phyloP scores from a whole-genome alignment of 129 eudicot species.

The Cynara cardunculus region DNA sequence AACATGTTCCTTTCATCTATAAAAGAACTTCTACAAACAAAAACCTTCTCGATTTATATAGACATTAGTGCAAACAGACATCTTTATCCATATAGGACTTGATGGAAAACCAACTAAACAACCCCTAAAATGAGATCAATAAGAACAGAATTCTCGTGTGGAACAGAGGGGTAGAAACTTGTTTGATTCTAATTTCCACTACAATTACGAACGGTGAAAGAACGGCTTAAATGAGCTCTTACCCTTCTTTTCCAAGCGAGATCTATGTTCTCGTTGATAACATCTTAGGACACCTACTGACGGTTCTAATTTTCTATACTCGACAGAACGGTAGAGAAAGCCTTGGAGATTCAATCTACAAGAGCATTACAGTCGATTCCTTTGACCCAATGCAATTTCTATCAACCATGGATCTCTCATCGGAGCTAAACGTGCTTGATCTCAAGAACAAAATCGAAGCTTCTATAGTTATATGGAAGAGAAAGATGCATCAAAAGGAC shows the following conservation, averaged over 20 bases:
- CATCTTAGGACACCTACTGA: not conserved
- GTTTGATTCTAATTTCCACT: not conserved
- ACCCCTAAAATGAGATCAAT: not conserved
- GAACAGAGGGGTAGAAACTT: not conserved
- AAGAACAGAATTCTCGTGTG: not conserved
- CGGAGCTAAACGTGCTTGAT: conserved; percentile 68
- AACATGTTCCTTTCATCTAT: too few species aligned
- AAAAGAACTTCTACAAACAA: too few species aligned
- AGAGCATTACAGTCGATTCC: conserved; percentile 64
- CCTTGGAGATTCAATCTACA: conserved; percentile 72
- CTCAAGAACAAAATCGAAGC: conserved; percentile 90
- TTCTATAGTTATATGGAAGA: conserved; percentile 78
- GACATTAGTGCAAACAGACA: too few species aligned
- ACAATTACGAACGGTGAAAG: not conserved
- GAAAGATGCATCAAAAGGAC: conserved; percentile 74
- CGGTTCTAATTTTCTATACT: not conserved
- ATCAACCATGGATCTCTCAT: conserved; percentile 64
- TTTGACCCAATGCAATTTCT: conserved; percentile 76
- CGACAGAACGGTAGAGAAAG: conserved; percentile 77
- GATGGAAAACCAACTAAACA: too few species aligned
- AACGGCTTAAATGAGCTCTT: too few species aligned
- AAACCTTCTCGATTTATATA: too few species aligned
- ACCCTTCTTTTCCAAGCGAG: not conserved
- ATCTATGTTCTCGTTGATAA: not conserved
- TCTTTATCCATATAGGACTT: too few species aligned